Conservation (phyloP, 1,139 yeast species). For the Blastobotrys malaysiensis region DNA sequence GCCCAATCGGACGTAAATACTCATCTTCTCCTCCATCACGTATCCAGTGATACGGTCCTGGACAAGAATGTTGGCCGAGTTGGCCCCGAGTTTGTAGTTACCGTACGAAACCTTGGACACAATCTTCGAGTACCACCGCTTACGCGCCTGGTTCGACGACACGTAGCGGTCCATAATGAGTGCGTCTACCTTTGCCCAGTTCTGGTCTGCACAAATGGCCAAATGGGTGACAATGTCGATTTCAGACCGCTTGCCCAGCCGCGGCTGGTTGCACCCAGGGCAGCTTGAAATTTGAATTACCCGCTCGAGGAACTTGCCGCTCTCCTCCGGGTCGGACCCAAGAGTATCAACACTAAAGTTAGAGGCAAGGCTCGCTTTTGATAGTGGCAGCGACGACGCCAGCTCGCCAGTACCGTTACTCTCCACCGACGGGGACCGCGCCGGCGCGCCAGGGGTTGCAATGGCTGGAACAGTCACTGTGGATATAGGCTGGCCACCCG, state of each 20-base stretch:
- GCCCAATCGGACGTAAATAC: constrained; percentile 80
- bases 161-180: constrained; percentile 66
- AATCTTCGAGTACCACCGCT: constrained; percentile 82
- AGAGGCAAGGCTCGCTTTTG: neutral
- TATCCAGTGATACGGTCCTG: constrained; percentile 88
- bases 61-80: constrained; percentile 88
- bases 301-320: constrained; percentile 31
- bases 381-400: constrained; percentile 2
- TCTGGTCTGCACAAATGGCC: constrained; percentile 78
- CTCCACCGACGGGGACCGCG: neutral
- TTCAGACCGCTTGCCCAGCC: constrained; percentile 52
- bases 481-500: neutral
- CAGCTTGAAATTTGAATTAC: constrained; percentile 61
- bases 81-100: constrained; percentile 77
- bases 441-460: too few relatives aligned
- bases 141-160: constrained; percentile 75
- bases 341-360: constrained; percentile 1
- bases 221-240: constrained; percentile 76
- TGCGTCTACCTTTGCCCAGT: constrained; percentile 66
- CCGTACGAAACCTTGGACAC: constrained; percentile 85
- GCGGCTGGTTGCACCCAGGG: constrained; percentile 67
- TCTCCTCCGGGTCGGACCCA: neutral
- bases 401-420: constrained; percentile 6
- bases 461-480: neutral
- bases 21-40: constrained; percentile 87